These are phyloP conservation scores for Magnolia officinalis DNA, from an alignment of 164 flowering plant species.

Conservation along the genomic window DNA sequence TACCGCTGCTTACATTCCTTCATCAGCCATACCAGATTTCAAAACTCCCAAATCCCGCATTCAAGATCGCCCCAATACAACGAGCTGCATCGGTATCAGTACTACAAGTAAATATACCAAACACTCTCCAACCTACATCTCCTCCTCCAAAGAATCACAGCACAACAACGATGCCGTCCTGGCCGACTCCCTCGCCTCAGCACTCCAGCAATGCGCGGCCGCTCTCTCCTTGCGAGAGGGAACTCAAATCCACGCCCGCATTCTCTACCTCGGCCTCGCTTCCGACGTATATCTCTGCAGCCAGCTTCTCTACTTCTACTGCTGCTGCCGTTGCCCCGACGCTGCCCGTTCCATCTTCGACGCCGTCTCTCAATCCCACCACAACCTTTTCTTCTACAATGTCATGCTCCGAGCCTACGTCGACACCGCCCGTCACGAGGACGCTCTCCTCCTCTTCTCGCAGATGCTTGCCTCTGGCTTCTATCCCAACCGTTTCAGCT, in stretches of 20 bases:
- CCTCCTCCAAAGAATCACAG: neutral
- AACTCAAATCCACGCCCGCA: constrained; percentile 19
- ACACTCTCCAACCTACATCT: neutral
- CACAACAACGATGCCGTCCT: neutral
- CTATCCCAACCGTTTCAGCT: constrained; percentile 23
- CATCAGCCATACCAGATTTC: neutral
- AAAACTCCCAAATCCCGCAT: neutral
- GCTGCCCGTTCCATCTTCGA: constrained; percentile 19
- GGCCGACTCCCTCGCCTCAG: constrained; percentile 7
- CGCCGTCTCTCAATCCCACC: neutral
- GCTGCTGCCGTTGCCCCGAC: constrained; percentile 7
- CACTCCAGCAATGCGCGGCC: constrained; percentile 12
- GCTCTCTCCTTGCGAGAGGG: constrained; percentile 13
- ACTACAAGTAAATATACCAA: neutral
- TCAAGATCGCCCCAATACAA: neutral
- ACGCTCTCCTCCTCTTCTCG: constrained; percentile 16
- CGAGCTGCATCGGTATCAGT: neutral
- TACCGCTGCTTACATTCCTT: neutral
- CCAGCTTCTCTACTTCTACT: constrained; percentile 26
- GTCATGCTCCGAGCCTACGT: constrained; percentile 22
- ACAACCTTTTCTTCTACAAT: constrained; percentile 25
- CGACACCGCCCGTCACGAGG: neutral
- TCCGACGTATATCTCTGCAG: constrained; percentile 19
- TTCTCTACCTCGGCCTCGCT: constrained; percentile 21
- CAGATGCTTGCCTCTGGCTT: constrained; percentile 18